Percentiles rank a stretch among this genome's conserved stretches.
These are phyloP conservation scores for Takakia lepidozioides DNA, from an alignment of 225 moss, liverwort and hornwort species.

Conservation along the genomic window DNA sequence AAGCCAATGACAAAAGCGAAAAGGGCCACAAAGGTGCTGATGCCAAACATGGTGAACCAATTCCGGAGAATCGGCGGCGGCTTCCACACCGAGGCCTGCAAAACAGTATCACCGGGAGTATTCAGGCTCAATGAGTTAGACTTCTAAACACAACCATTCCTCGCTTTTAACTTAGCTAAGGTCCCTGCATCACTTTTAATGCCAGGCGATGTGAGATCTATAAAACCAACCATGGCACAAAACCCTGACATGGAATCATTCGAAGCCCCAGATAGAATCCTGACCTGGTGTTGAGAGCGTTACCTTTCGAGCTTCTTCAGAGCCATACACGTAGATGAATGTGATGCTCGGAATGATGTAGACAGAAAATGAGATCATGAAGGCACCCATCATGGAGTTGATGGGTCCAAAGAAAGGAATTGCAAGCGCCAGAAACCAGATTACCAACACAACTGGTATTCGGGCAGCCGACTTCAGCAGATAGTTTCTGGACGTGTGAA, in stretches of 20 bases:
- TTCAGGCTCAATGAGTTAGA: too few relatives aligned
- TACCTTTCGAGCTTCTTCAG: constrained; percentile 14
- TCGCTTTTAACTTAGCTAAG: too few relatives aligned
- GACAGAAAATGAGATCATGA: constrained; percentile 15
- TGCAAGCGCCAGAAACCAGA: constrained; percentile 26
- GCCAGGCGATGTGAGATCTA: too few relatives aligned
- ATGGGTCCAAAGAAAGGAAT: constrained; percentile 31
- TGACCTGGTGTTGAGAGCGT: too few relatives aligned
- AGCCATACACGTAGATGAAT: constrained; percentile 8
- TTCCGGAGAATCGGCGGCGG: constrained; percentile 8
- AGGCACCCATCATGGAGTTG: constrained; percentile 28
- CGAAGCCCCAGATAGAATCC: too few relatives aligned
- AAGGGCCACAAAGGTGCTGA: constrained; percentile 10
- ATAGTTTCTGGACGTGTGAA: constrained; percentile 8
- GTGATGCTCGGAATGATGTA: constrained; percentile 21
- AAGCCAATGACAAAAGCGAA: constrained; percentile 20
- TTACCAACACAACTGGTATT: constrained; percentile 15
- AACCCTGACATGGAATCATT: too few relatives aligned
- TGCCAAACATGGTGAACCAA: constrained; percentile 15
- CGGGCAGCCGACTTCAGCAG: constrained; percentile 9
- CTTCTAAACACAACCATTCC: too few relatives aligned
- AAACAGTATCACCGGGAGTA: too few relatives aligned
- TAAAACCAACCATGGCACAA: too few relatives aligned
- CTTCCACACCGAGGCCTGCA: constrained; percentile 24
- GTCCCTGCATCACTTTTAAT: too few relatives aligned